Evolutionary conservation across 805 yeast species (phyloP).

Genomic region (Lachancea lanzarotensis): DNA sequence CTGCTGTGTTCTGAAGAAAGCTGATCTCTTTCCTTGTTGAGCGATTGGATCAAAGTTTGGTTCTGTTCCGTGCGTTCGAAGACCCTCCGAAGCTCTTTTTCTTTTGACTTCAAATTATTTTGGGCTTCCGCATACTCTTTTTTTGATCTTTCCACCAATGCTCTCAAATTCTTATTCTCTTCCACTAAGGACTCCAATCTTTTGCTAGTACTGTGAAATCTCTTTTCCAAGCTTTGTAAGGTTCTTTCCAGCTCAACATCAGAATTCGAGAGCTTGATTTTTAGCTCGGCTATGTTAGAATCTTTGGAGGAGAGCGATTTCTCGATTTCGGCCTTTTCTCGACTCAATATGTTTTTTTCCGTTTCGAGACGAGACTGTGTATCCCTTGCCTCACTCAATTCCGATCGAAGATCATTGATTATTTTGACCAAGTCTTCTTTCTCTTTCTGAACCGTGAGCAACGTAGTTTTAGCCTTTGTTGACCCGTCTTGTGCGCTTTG

Average conservation of each 20-base stretch:
- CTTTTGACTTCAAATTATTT: slow-evolving; percentile 33
- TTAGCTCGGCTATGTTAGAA: slow-evolving; percentile 27
- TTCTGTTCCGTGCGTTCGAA: slow-evolving; percentile 24
- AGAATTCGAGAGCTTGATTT: slow-evolving; percentile 27
- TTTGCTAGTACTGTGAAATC: slow-evolving; percentile 32
- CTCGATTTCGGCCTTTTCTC: slow-evolving; percentile 13
- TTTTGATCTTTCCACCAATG: slow-evolving; percentile 35
- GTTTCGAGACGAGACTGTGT: neutral
- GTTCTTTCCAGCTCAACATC: slow-evolving; percentile 34
- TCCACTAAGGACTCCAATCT: slow-evolving; percentile 35
- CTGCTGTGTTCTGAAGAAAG: slow-evolving; percentile 26
- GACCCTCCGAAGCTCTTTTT: slow-evolving; percentile 30
- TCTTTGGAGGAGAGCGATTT: slow-evolving; percentile 26
- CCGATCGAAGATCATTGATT: slow-evolving; percentile 24
- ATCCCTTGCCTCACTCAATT: slow-evolving; percentile 10
- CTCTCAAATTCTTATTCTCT: slow-evolving; percentile 41
- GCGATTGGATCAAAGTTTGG: slow-evolving; percentile 20
- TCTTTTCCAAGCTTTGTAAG: slow-evolving; percentile 30
- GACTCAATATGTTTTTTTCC: neutral
- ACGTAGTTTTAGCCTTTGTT: neutral
- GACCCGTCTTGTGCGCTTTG: neutral
- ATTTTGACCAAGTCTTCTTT: slow-evolving; percentile 1
- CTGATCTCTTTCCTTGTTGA: slow-evolving; percentile 30
- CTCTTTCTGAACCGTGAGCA: neutral
- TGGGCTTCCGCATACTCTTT: slow-evolving; percentile 34